Evolutionary conservation across 2,329 filamentous ascomycete species (phyloP).

Genomic region (Gnomoniopsis smithogilvyi): DNA sequence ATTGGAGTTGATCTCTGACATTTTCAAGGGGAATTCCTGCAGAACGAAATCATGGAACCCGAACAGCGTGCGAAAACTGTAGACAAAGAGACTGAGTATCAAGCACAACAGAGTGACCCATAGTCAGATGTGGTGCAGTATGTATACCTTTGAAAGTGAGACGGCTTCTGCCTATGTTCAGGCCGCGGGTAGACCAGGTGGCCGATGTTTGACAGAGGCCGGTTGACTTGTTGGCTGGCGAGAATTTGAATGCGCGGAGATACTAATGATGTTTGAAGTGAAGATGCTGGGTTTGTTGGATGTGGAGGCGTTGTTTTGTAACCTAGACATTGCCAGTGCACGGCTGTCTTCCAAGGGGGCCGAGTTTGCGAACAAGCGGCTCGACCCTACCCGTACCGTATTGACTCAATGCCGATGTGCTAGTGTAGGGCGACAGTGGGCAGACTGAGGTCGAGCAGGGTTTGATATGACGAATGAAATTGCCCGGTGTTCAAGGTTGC

Average conservation of each 20-base stretch:
- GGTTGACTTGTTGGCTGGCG: neutral
- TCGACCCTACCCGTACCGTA: slow-evolving; percentile 8
- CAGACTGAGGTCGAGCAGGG: slow-evolving; percentile 10
- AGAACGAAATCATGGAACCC: slow-evolving; percentile 1
- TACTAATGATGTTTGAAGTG: slow-evolving; percentile 16
- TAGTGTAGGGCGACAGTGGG: slow-evolving; percentile 3
- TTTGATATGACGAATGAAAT: slow-evolving; percentile 13
- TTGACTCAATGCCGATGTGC: neutral
- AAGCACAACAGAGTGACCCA: neutral
- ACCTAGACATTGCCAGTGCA: slow-evolving; percentile 13
- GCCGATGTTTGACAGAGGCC: slow-evolving; percentile 12
- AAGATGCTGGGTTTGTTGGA: slow-evolving; percentile 14
- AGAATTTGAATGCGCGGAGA: slow-evolving; percentile 5
- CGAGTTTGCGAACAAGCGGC: slow-evolving; percentile 13
- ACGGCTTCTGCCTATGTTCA: slow-evolving; percentile 6
- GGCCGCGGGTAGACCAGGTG: slow-evolving; percentile 9
- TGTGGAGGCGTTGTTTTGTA: neutral
- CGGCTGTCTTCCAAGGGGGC: slow-evolving; percentile 5
- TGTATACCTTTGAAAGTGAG: slow-evolving; percentile 5
- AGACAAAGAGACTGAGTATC: neutral
- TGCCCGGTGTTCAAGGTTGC: neutral
- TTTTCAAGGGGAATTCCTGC: slow-evolving; percentile 20
- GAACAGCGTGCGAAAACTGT: neutral
- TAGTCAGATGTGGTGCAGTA: neutral
- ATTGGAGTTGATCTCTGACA: slow-evolving; percentile 29